Evolutionary conservation across 768 basidiomycete genomes (phyloP).

Genomic region (Podaxis rugospora): DNA sequence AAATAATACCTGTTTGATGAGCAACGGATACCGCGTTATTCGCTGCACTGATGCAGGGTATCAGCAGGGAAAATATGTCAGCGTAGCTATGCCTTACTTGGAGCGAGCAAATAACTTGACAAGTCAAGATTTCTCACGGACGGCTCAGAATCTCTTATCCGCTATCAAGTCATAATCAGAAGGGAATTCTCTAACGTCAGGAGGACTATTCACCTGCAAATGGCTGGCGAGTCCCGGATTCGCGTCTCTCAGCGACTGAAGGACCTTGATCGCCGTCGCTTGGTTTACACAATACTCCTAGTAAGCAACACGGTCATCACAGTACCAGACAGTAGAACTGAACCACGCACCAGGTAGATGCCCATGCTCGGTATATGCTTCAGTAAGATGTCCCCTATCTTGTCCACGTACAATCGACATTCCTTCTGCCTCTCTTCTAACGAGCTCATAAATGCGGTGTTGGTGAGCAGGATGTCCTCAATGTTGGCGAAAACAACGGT

Average conservation of each 20-base stretch:
- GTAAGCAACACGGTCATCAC: neutral
- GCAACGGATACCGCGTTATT: slow-evolving; percentile 88
- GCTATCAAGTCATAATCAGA: slow-evolving; percentile 31
- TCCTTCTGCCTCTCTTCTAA: slow-evolving; percentile 90
- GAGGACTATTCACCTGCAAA: slow-evolving; percentile 49
- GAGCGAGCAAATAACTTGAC: slow-evolving; percentile 87
- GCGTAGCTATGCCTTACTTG: slow-evolving; percentile 53
- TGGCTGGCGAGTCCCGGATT: slow-evolving; percentile 62
- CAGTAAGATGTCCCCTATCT: slow-evolving; percentile 80
- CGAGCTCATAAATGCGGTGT: slow-evolving; percentile 86
- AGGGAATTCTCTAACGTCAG: neutral
- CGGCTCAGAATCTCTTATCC: slow-evolving; percentile 67
- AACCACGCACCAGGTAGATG: slow-evolving; percentile 65
- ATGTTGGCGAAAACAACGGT: slow-evolving; percentile 89
- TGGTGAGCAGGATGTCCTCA: slow-evolving; percentile 86
- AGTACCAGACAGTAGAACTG: neutral
- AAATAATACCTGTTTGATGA: slow-evolving; percentile 67
- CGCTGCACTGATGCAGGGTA: slow-evolving; percentile 70
- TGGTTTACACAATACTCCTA: slow-evolving; percentile 93
- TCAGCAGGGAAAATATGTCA: neutral
- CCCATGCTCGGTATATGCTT: slow-evolving; percentile 72
- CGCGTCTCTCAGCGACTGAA: slow-evolving; percentile 67
- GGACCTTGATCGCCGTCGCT: slow-evolving; percentile 64
- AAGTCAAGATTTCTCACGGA: slow-evolving; percentile 78
- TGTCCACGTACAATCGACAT: slow-evolving; percentile 87